phyloP scores from a whole-genome alignment of 139 green algal species.

The Volvox africanus region DNA sequence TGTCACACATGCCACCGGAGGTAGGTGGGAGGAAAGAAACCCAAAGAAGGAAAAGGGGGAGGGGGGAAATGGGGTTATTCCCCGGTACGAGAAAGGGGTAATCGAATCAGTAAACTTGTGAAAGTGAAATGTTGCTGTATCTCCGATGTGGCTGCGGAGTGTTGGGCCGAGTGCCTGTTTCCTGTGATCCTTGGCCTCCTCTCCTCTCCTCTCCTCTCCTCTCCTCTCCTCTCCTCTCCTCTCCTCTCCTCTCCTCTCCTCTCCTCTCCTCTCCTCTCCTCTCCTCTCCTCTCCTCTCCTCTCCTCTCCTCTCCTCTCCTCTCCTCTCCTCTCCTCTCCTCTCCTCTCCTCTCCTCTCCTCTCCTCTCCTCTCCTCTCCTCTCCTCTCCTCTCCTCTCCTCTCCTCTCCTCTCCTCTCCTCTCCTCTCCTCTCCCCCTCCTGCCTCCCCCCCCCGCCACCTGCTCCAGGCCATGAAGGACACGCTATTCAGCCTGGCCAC shows the following conservation, averaged over 20 bases:
- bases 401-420: not conserved
- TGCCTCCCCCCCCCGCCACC: not conserved
- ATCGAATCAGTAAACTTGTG: too few species aligned
- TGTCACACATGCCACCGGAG: conserved; percentile 65
- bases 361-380: not conserved
- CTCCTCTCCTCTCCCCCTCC: not conserved
- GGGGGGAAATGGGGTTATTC: too few species aligned
- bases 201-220: too few species aligned
- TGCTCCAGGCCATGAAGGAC: conserved; percentile 46
- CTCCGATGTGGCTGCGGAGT: too few species aligned
- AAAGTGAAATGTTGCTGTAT: too few species aligned
- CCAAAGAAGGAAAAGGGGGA: too few species aligned
- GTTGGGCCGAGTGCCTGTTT: too few species aligned
- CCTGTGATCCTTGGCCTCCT: too few species aligned
- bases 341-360: too few species aligned
- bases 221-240: too few species aligned
- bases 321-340: not conserved
- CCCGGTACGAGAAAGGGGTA: too few species aligned
- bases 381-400: not conserved
- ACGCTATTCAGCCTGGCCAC: conserved; percentile 55
- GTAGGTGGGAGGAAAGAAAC: not conserved
- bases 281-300: not conserved
- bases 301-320: not conserved
- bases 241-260: not conserved
- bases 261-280: not conserved